A percentile compares a stretch with the other conserved stretches of the same genome.
phyloP scores from a whole-genome alignment of 805 yeast genomes.

The Danielia oregonensis region DNA sequence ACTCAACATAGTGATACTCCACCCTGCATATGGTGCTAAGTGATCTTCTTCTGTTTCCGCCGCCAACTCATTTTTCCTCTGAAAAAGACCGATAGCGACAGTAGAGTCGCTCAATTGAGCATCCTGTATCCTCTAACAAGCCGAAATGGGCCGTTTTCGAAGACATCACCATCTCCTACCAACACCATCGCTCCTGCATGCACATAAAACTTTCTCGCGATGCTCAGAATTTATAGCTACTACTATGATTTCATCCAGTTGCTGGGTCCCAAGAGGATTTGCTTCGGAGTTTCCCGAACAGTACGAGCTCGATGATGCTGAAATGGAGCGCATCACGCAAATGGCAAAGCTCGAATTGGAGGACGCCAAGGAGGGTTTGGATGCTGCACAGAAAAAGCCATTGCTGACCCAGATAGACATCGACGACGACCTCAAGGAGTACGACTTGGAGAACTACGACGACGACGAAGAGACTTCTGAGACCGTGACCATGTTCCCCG shows the following conservation, averaged over 20 bases:
- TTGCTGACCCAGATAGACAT: conserved; percentile 54
- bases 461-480: conserved; percentile 53
- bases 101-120: no score
- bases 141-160: no score
- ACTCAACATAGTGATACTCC: no score
- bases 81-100: no score
- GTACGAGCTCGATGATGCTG: conserved; percentile 85
- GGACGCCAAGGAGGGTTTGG: conserved; percentile 68
- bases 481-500: conserved; percentile 66
- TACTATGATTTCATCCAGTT: conserved; percentile 81
- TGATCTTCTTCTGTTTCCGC: no score
- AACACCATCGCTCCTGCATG: no score
- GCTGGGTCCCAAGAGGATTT: conserved; percentile 96
- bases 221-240: conserved; percentile 1
- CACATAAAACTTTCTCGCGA: no score
- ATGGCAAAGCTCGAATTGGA: conserved; percentile 79
- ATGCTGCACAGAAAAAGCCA: conserved; percentile 38
- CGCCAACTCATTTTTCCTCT: no score
- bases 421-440: conserved; percentile 86
- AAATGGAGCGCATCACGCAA: conserved; percentile 83
- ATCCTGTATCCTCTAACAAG: no score
- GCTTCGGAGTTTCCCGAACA: conserved; percentile 90
- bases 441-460: conserved; percentile 82
- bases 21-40: no score
- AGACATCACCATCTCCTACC: no score